Percentiles rank a stretch among this genome's conserved stretches.
Conservation (phyloP, 2,329 filamentous ascomycete genomes). For the Xylaria sp. region DNA sequence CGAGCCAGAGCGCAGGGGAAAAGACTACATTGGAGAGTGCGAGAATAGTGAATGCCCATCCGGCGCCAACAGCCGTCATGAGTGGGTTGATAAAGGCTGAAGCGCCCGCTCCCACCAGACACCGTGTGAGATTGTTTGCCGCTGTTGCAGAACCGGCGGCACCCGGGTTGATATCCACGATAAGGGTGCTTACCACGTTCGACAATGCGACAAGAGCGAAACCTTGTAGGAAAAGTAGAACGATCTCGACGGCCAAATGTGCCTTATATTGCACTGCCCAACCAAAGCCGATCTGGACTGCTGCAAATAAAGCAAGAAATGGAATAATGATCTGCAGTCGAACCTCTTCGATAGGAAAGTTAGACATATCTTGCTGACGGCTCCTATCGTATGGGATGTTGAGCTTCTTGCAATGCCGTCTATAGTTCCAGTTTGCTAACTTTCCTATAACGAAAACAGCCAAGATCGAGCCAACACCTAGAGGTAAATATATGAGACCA, state of each 20-base stretch:
- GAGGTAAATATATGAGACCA: constrained; percentile 55
- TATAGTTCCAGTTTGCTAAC: constrained; percentile 70
- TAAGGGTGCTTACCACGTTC: constrained; percentile 55
- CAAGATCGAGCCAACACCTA: constrained; percentile 52
- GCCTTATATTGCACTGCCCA: constrained; percentile 51
- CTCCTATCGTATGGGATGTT: constrained; percentile 62
- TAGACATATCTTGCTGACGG: constrained; percentile 53
- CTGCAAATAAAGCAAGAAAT: constrained; percentile 58
- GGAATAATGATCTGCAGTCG: constrained; percentile 52
- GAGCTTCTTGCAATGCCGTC: constrained; percentile 61
- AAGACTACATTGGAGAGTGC: constrained; percentile 47
- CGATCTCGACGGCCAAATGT: constrained; percentile 50
- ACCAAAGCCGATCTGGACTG: constrained; percentile 53
- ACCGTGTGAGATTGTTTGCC: constrained; percentile 58
- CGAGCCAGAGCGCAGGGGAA: constrained; percentile 49
- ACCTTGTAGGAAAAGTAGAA: constrained; percentile 53
- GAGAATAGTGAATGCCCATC: constrained; percentile 56
- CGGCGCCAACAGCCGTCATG: constrained; percentile 55
- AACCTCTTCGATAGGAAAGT: constrained; percentile 50
- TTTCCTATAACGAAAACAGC: constrained; percentile 55
- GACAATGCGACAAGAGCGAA: constrained; percentile 55
- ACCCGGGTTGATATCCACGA: constrained; percentile 58
- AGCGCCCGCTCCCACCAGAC: constrained; percentile 56
- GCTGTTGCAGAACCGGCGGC: constrained; percentile 58
- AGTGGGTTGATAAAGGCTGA: constrained; percentile 57